phyloP scores from a whole-genome alignment of 1,139 yeast species.

The Magnusiomyces clavatus region DNA sequence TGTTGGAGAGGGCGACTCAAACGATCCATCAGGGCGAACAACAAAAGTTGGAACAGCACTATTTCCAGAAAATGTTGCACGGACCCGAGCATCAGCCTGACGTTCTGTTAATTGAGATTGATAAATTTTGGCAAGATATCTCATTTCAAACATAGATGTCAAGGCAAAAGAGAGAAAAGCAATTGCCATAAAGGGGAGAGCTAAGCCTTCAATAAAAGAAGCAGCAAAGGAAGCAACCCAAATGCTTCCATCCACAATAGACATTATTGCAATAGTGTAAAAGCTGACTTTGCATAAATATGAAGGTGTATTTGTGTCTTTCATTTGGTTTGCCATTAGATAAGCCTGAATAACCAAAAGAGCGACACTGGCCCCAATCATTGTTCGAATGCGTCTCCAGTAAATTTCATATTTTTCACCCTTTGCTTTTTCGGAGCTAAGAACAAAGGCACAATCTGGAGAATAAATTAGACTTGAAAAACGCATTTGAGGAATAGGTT shows the following conservation, averaged over 20 bases:
- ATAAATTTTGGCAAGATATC: conserved; percentile 63
- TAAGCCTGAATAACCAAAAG: conserved; percentile 44
- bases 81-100: conserved; percentile 45
- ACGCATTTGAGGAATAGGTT: conserved; percentile 47
- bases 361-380: conserved; percentile 36
- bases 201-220: conserved; percentile 49
- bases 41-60: conserved; percentile 1
- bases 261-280: conserved; percentile 49
- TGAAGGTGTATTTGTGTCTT: conserved; percentile 68
- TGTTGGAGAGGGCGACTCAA: background rate
- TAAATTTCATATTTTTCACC: conserved; percentile 55
- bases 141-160: conserved; percentile 68
- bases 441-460: conserved; percentile 74
- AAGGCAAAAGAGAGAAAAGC: conserved; percentile 64
- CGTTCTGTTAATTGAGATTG: conserved; percentile 70
- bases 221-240: conserved; percentile 55
- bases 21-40: conserved; percentile 5
- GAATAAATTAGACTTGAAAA: conserved; percentile 62
- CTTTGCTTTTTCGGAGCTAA: conserved; percentile 38
- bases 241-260: conserved; percentile 59
- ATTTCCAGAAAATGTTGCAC: conserved; percentile 10
- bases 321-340: conserved; percentile 57
- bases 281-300: conserved; percentile 63
- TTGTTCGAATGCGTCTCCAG: conserved; percentile 31
- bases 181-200: conserved; percentile 59